phyloP scores from a whole-genome alignment of 2,329 filamentous ascomycete genomes.

The Fusarium anguioides region DNA sequence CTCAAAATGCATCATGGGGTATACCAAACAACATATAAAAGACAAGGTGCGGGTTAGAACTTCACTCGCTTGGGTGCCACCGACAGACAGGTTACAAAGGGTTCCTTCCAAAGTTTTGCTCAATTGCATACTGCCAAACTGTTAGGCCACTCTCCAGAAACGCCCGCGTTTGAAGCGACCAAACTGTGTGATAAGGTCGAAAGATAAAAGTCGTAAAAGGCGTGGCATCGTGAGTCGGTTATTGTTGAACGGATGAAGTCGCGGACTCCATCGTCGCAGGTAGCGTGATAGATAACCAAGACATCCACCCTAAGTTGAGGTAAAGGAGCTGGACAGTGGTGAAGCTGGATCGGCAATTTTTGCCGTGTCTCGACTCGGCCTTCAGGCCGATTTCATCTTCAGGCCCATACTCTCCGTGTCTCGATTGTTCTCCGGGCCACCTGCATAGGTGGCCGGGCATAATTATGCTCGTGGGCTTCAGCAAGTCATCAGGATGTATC shows the following conservation, averaged over 20 bases:
- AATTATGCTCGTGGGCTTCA: conserved; percentile 7
- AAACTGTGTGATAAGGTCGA: conserved; percentile 23
- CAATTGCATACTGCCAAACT: conserved; percentile 18
- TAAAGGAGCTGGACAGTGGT: background rate
- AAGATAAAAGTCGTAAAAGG: conserved; percentile 48
- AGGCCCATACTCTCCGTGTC: background rate
- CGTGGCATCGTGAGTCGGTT: conserved; percentile 50
- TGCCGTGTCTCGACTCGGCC: background rate
- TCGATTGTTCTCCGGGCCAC: background rate
- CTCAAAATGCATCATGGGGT: conserved; percentile 41
- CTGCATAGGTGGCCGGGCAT: conserved; percentile 5
- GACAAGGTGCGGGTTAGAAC: conserved; percentile 5
- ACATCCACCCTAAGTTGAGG: background rate
- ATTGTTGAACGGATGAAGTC: conserved; percentile 31
- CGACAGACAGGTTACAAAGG: background rate
- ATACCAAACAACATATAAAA: conserved; percentile 40
- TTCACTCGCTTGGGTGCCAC: conserved; percentile 24
- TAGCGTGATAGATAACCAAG: background rate
- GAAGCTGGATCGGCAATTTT: background rate
- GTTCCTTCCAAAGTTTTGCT: conserved; percentile 10
- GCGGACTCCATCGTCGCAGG: conserved; percentile 12
- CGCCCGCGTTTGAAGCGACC: conserved; percentile 31
- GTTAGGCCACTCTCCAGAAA: conserved; percentile 20
- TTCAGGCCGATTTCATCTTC: background rate
- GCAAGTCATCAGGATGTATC: conserved; percentile 14